Evolutionary conservation across 1,139 yeast genomes (phyloP).

Genomic region (Pneumocystis murina): DNA sequence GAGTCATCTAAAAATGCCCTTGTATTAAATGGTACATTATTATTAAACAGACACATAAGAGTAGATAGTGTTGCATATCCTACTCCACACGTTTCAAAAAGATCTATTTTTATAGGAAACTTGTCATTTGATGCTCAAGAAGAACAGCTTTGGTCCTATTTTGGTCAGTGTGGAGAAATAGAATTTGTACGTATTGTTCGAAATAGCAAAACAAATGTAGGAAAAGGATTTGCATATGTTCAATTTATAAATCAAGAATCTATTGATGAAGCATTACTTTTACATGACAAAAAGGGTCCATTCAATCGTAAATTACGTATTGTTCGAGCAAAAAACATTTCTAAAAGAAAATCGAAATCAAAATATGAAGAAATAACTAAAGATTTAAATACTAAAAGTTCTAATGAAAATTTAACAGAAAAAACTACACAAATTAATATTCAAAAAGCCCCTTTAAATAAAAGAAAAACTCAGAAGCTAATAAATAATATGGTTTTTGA

Average conservation of each 20-base stretch:
- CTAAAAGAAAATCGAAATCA: background rate
- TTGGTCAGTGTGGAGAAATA: constrained; percentile 46
- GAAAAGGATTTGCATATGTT: constrained; percentile 94
- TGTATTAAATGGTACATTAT: constrained; percentile 50
- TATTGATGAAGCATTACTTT: constrained; percentile 67
- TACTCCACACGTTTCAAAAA: constrained; percentile 56
- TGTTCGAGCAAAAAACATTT: constrained; percentile 53
- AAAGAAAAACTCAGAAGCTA: constrained; percentile 62
- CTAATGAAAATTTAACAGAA: background rate
- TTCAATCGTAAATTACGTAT: constrained; percentile 56
- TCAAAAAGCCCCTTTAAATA: background rate
- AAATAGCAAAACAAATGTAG: constrained; percentile 84
- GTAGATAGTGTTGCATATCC: constrained; percentile 92
- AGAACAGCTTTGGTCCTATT: constrained; percentile 76
- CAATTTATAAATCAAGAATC: constrained; percentile 72
- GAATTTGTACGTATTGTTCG: constrained; percentile 83
- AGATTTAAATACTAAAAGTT: background rate
- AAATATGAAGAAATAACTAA: background rate
- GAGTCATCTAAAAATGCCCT: constrained; percentile 40
- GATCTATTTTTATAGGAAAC: constrained; percentile 85
- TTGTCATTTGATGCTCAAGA: constrained; percentile 85
- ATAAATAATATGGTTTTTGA: constrained; percentile 42
- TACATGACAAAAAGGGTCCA: constrained; percentile 52
- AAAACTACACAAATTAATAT: background rate
- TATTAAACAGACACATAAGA: constrained; percentile 61